Conservation (phyloP, 352 stramenopile species). For the Globisporangium radiosum region DNA sequence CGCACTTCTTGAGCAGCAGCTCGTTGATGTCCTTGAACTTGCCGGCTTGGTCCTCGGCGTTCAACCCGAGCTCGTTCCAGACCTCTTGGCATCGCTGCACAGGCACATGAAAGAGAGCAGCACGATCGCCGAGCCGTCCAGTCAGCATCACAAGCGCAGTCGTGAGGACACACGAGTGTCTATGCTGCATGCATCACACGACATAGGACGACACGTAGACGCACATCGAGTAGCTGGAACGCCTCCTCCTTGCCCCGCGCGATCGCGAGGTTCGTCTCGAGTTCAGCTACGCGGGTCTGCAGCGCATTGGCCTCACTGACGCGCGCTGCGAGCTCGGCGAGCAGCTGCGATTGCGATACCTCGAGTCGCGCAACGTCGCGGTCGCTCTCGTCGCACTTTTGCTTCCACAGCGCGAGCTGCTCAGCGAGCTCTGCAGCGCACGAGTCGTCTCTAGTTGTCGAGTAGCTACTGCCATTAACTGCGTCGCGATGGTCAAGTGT, state of each 20-base stretch:
- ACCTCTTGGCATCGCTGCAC: constrained; percentile 59
- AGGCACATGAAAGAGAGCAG: not conserved
- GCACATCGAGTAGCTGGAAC: constrained; percentile 50
- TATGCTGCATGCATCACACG: not conserved
- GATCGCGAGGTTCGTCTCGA: constrained; percentile 31
- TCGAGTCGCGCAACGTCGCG: constrained; percentile 19
- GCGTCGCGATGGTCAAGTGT: not conserved
- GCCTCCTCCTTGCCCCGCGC: constrained; percentile 56
- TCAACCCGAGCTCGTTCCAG: constrained; percentile 51
- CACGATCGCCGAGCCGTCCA: not conserved
- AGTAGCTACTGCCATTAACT: not conserved
- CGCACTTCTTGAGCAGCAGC: constrained; percentile 46
- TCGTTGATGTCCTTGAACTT: constrained; percentile 65
- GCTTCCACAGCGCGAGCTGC: constrained; percentile 11
- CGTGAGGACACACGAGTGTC: too few relatives aligned
- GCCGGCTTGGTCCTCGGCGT: constrained; percentile 35
- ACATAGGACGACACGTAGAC: constrained; percentile 6
- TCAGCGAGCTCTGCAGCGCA: not conserved
- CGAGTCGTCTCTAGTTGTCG: not conserved
- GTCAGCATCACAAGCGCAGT: not conserved
- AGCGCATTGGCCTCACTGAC: constrained; percentile 19
- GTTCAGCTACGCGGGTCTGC: constrained; percentile 16
- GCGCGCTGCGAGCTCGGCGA: constrained; percentile 21
- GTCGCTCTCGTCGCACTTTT: constrained; percentile 14
- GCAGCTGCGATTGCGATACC: constrained; percentile 14